Base-by-base conservation (phyloP, 345 rosid genomes). In the Balakata baccata region DNA sequence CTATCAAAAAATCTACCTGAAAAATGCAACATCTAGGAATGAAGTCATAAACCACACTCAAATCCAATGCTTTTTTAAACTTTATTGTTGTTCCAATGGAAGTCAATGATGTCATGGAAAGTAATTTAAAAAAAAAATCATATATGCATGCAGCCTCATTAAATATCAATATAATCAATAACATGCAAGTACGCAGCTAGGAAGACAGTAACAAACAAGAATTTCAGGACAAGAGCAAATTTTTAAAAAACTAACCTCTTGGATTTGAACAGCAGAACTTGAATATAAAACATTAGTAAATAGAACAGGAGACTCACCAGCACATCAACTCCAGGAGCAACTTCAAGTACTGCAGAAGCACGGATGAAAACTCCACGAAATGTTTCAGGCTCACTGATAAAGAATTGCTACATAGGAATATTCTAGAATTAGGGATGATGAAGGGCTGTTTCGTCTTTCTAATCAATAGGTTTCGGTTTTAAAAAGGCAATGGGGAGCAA, bases 291-390 rank as follows among this genome's bases (percentile, higher is more conserved):
- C 90, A 69, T 88, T 88, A 75, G 88, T 84, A 63, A 86, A 87
- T 11, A 86, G 86, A 41, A 89, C 83, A 17, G 89, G 91, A 82
- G 82, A 92, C 70, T 85, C 88, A 4, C 99, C 71, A 95, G 82
- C 73, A 92, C 98, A 82, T 92, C 90, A 72, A 95, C 98, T 53
- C 78, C 91, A 61, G 90, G 90, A 43, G 97, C 96, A 5, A 85
- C 91, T 71, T 90, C 96, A 51, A 92, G 84, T 68, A 95, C 79
- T 14, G 99, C 98, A 58, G 99, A 98, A 81, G 99, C 97, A 56
- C 99, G 98, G 45, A 95, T 95, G 78, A 95, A 90, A 75, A 95
- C 89, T 71, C 91, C 99, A 6, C 94, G 91, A 72, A 80, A 95
- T 64, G 91, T 92, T 76, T 88, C 90, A 37, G 96, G 83, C 34